Conservation (phyloP, 495 filamentous ascomycete species). For the Neurospora terricola region DNA sequence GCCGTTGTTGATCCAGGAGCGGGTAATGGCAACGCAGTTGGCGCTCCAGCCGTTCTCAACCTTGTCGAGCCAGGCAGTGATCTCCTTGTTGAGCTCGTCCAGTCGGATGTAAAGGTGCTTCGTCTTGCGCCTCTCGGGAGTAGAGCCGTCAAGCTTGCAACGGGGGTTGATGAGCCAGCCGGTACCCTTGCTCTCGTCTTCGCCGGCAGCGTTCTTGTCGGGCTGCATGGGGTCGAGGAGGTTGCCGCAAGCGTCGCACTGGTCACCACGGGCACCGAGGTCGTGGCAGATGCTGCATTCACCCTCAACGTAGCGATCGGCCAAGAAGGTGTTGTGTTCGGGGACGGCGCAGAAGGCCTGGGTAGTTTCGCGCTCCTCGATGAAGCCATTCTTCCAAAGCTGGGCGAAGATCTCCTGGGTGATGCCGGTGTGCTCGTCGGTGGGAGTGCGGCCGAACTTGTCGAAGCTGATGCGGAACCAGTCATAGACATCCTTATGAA, state of each 20-base stretch:
- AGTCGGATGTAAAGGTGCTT: conserved; percentile 63
- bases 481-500: conserved; percentile 77
- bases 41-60: conserved; percentile 54
- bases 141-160: conserved; percentile 78
- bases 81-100: conserved; percentile 65
- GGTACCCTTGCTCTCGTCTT: conserved; percentile 15
- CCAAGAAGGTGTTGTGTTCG: conserved; percentile 72
- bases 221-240: conserved; percentile 66
- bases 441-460: conserved; percentile 74
- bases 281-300: conserved; percentile 66
- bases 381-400: conserved; percentile 66
- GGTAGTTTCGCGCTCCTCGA: conserved; percentile 62
- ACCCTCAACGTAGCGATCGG: conserved; percentile 90
- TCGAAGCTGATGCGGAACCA: conserved; percentile 79
- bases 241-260: conserved; percentile 77
- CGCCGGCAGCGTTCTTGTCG: conserved; percentile 10
- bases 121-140: conserved; percentile 57
- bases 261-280: conserved; percentile 63
- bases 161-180: conserved; percentile 39
- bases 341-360: conserved; percentile 72
- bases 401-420: conserved; percentile 76
- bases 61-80: conserved; percentile 58
- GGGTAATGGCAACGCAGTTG: conserved; percentile 62
- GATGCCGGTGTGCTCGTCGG: conserved; percentile 70
- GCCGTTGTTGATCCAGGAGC: conserved; percentile 74